Base-by-base conservation (phyloP, 331 rosid genomes). In the Rhamnella rubrinervis region DNA sequence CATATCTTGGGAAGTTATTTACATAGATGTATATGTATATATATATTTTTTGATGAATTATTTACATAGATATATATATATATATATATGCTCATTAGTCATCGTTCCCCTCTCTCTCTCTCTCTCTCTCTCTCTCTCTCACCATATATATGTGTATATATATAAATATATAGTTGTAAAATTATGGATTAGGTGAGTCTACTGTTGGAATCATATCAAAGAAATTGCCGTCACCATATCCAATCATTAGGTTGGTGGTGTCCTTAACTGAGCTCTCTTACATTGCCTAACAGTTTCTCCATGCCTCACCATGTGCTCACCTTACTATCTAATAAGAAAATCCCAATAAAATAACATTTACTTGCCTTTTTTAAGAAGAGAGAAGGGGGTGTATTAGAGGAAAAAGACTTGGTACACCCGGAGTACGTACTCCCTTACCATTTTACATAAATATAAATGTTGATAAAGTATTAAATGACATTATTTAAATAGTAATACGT, bases 171-270 rank as follows among this genome's bases (percentile, higher is more conserved):
- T 31, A 6, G 28, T 44, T 44, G 49, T 12, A 44, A 63, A 25
- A 55, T 41, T 62, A 62, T 19, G 70, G 40, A 66, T 72, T 71
- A 56, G 80, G 73, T 72, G 82, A 64, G 68, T 65, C 44, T 75
- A 49, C 21, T 17, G 57, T 44, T 71, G 80, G 78, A 73, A 83
- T 70, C 83, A 81, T 72, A 84, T 83, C 23, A 70, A 72, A 80
- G 39, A 51, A 78, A 79, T 73, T 63, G 77, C 75, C 58, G 68
- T 79, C 68, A 71, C 84, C 90, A 82, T 86, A 74, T 79, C 78
- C 84, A 83, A 88, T 86, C 68, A 90, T 85, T 55, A 75, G 89
- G 83, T 88, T 72, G 92, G 91, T 82, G 84, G 63, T 78, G 89
- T 92, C 93, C 61, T 70, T 59, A 70, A 63, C 77, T 61, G 77